Base-by-base conservation (phyloP, 2,329 filamentous ascomycete species). In the Fusarium coffeatum region DNA sequence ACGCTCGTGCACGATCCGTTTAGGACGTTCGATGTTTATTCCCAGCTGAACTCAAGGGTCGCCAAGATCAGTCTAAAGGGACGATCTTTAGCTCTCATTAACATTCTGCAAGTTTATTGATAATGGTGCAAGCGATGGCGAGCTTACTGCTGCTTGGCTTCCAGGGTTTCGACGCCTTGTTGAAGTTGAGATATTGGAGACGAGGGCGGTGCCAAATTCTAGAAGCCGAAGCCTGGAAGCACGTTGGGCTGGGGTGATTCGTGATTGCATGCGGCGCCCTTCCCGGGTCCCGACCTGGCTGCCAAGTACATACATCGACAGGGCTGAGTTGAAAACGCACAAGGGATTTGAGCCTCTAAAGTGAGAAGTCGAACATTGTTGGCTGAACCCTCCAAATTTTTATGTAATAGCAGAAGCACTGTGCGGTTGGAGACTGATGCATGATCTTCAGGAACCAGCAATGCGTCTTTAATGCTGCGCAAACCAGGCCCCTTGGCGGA, bases 381-480 rank as follows among this genome's bases (percentile, higher is more conserved):
- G 40, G 40, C 45, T 30, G 32, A 16, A 23, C 15, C 23, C 43
- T 30, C 32, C 56, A 32, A 56, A 41, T 4, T 55, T 54, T 72
- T 72, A 71, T 45, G 66, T 72, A 72, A 72, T 51, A 27, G 40
- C 54, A 57, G 64, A 49, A 46, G 23, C 51, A 48, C 56, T 55
- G 63, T 70, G 67, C 67, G 66, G 54, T 45, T 66, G 46, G 55
- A 43, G 28, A 27, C 34, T 30, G 49, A 55, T 54, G 63, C 55
- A 65, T 67, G 69, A 72, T 72, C 46, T 72, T 72, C 70, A 72
- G 70, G 70, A 66, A 72, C 70, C 54, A 56, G 55, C 48, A 58
- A 58, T 70, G 58, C 47, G 63, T 72, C 34, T 72, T 68, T 57
- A 42, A 66, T 72, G 65, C 49, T 47, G 50, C 25, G 48, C 25